Base-by-base conservation (phyloP, 148 eudicot genomes). In the Chenopodium formosanum region DNA sequence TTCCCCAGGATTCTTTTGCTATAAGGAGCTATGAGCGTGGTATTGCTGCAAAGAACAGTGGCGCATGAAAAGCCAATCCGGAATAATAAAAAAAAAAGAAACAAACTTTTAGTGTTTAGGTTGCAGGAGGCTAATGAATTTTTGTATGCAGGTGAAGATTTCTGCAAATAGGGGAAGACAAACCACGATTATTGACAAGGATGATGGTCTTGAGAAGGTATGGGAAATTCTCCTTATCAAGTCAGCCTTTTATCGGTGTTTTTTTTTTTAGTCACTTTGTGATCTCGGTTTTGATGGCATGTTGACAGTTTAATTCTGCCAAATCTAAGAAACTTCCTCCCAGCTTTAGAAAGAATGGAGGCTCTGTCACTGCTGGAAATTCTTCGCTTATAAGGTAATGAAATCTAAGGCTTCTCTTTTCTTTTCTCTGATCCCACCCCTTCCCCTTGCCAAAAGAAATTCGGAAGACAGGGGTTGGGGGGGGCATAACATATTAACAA, bases 281-380 rank as follows among this genome's bases (percentile, higher is more conserved):
- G 13, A 20, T 73, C 20, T 46, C 31, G 32, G 47, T 81, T 32
- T n/a, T 81, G 37, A 65, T 67, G 10, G 8, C 11, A 46, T 65
- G 65, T 23, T 17, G 46, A 78, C 83, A 95, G 99, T 95, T 95
- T 85, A 94, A 95, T 85, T 91, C 93, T 72, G 86, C 88, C 62
- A 95, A 89, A 84, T 76, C 94, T 46, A 94, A 86, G 86, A 91
- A 95, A 83, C 97, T 95, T 80, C 86, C 90, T 82, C 97, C 99
- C 40, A 96, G 94, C 86, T 96, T 96, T 90, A 91, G 90, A 89
- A 83, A 86, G 83, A 83, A 87, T 69, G 90, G 87, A 44, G 99
- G 99, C 76, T 82, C 99, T 78, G 98, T 96, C 67, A 96, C 99
- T 37, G 99, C 99, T 12, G 99, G 98, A 82, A 96, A 96, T 88